Percentiles rank a stretch among this genome's conserved stretches.
Evolutionary conservation across 1,139 yeast genomes (phyloP).

Genomic region (Magnusiomyces magnusii): DNA sequence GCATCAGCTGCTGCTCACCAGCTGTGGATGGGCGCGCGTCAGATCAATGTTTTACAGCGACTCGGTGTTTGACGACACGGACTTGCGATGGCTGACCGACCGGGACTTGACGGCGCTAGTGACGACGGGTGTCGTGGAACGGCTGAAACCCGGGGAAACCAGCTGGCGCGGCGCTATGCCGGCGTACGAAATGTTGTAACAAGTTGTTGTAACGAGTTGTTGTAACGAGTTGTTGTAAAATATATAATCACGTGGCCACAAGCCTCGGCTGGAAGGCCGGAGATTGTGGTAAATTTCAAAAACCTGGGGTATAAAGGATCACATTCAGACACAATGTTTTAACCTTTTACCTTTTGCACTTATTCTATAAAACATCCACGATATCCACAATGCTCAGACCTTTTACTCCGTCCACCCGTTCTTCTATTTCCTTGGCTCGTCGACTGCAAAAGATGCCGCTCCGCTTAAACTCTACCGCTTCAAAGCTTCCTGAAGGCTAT

Average conservation of each 20-base stretch:
- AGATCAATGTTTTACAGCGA: neutral
- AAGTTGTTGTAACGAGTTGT: neutral
- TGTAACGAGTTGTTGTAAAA: neutral
- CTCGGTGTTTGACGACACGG: neutral
- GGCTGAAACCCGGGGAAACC: neutral
- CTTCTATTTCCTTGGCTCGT: slow-evolving; percentile 7
- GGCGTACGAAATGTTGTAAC: neutral
- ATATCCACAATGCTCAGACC: slow-evolving; percentile 9
- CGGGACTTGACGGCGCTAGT: neutral
- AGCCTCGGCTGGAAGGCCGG: neutral
- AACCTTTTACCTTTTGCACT: no score
- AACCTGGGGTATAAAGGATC: no score
- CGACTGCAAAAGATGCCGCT: slow-evolving; percentile 8
- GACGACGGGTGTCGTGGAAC: neutral
- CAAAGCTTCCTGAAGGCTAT: slow-evolving; percentile 26
- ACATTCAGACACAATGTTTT: no score
- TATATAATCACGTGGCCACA: neutral
- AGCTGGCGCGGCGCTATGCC: neutral
- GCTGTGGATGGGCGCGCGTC: neutral
- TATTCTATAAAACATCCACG: no score
- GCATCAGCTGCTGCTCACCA: no score
- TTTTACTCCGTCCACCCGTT: slow-evolving; percentile 9
- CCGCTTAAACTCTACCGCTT: slow-evolving; percentile 30
- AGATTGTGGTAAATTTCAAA: neutral
- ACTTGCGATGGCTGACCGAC: neutral